Conservation (phyloP, 139 green algal species). For the Auxenochlorella protothecoides region DNA sequence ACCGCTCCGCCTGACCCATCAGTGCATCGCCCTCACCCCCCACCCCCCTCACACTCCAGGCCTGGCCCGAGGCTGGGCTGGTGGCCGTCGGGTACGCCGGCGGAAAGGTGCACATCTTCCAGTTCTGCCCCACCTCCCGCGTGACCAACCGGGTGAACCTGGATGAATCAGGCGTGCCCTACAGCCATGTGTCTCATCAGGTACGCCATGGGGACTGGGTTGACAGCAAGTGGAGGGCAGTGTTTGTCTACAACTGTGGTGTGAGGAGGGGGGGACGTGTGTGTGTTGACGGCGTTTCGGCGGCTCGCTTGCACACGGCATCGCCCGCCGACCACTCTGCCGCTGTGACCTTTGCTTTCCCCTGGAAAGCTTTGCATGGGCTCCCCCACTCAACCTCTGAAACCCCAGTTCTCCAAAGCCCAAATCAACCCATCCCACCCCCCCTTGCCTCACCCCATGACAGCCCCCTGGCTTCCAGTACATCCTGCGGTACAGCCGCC, state of each 20-base stretch:
- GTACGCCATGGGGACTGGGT: not conserved
- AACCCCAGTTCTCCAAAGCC: not conserved
- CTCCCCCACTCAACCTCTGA: not conserved
- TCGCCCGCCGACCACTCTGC: too few species aligned
- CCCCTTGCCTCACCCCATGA: not conserved
- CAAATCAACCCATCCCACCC: too few species aligned
- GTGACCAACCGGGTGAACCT: constrained; percentile 21
- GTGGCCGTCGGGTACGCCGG: constrained; percentile 29
- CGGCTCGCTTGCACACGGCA: too few species aligned
- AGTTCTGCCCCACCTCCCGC: constrained; percentile 23
- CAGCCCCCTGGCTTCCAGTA: constrained; percentile 41
- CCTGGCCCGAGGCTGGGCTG: constrained; percentile 26
- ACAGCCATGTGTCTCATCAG: constrained; percentile 15
- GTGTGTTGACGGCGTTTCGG: too few species aligned
- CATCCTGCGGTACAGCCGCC: constrained; percentile 24
- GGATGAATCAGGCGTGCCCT: constrained; percentile 17
- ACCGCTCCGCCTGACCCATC: not conserved
- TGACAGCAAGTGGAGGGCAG: too few species aligned
- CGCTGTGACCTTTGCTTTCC: not conserved
- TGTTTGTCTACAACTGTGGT: too few species aligned
- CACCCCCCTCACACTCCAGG: constrained; percentile 7
- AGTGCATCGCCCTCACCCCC: not conserved
- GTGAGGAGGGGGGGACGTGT: too few species aligned
- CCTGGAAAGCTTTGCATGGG: not conserved
- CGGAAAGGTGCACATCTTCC: constrained; percentile 36